Percentiles rank a stretch among this genome's conserved stretches.
Evolutionary conservation across 257 asterid genomes (phyloP).

Genomic region (Cruciata laevipes): DNA sequence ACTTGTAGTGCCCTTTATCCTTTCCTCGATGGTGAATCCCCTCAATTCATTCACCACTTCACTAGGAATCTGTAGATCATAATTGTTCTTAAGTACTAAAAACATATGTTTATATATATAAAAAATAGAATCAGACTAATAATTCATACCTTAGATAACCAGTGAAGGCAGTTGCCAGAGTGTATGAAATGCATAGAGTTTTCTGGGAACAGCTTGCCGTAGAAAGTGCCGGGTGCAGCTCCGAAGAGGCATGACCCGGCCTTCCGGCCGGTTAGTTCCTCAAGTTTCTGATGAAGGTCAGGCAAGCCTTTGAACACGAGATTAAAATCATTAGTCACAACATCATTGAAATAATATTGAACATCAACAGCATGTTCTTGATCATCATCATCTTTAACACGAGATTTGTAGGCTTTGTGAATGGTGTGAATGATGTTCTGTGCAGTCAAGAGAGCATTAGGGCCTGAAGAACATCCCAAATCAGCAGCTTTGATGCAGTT

Average conservation of each 20-base stretch:
- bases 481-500: slow-evolving; percentile 12
- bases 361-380: neutral
- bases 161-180: slow-evolving; percentile 17
- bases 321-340: slow-evolving; percentile 14
- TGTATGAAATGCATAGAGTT: slow-evolving; percentile 9
- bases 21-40: too few species aligned
- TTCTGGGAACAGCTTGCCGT: slow-evolving; percentile 4
- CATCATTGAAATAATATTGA: slow-evolving; percentile 8
- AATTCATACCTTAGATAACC: slow-evolving; percentile 12
- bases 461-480: slow-evolving; percentile 19
- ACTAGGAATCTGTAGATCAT: too few species aligned
- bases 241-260: neutral
- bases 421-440: neutral
- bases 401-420: neutral
- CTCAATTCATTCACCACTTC: too few species aligned
- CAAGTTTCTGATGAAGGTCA: neutral
- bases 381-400: too few species aligned
- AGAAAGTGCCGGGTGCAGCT: slow-evolving; percentile 13
- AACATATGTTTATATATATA: too few species aligned
- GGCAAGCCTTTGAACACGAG: slow-evolving; percentile 2
- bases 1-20: too few species aligned
- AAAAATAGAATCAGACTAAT: too few species aligned
- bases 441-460: slow-evolving; percentile 3
- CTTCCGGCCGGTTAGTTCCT: neutral
- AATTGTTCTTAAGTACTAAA: too few species aligned